Percentiles rank a stretch among this genome's conserved stretches.
Evolutionary conservation across 495 filamentous ascomycete species (phyloP).

Genomic region (Aspergillus ellipticus): DNA sequence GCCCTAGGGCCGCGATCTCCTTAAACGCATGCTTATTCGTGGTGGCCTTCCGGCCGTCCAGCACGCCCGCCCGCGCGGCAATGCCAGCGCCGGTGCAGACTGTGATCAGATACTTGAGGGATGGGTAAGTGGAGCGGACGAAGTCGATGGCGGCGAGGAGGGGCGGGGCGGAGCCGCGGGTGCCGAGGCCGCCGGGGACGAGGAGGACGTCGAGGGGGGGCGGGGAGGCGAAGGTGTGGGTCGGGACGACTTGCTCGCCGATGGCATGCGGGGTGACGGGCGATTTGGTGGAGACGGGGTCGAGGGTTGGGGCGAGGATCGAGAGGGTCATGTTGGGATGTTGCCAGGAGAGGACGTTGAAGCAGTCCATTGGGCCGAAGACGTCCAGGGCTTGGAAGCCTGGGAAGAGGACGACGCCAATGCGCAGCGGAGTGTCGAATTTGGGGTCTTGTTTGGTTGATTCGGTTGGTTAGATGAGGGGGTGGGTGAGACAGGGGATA

Average conservation of each 20-base stretch:
- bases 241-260: constrained; percentile 51
- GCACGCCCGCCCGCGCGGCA: constrained; percentile 49
- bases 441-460: too few species aligned
- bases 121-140: constrained; percentile 38
- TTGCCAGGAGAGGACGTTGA: constrained; percentile 51
- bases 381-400: constrained; percentile 45
- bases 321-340: constrained; percentile 34
- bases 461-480: background rate
- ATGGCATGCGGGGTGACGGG: constrained; percentile 18
- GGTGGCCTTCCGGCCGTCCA: constrained; percentile 59
- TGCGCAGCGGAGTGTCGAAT: constrained; percentile 10
- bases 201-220: constrained; percentile 57
- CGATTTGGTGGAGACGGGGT: constrained; percentile 44
- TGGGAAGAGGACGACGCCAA: constrained; percentile 28
- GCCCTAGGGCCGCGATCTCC: constrained; percentile 31
- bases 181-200: constrained; percentile 61
- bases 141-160: constrained; percentile 40
- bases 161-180: constrained; percentile 22
- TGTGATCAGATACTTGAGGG: constrained; percentile 53
- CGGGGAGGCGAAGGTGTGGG: constrained; percentile 52
- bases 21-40: constrained; percentile 34
- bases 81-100: constrained; percentile 59
- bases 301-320: constrained; percentile 51
- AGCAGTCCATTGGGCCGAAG: constrained; percentile 59
- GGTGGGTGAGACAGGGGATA: background rate